phyloP scores from a whole-genome alignment of 352 stramenopile genomes.

The Globisporangium rhizosaccharum region DNA sequence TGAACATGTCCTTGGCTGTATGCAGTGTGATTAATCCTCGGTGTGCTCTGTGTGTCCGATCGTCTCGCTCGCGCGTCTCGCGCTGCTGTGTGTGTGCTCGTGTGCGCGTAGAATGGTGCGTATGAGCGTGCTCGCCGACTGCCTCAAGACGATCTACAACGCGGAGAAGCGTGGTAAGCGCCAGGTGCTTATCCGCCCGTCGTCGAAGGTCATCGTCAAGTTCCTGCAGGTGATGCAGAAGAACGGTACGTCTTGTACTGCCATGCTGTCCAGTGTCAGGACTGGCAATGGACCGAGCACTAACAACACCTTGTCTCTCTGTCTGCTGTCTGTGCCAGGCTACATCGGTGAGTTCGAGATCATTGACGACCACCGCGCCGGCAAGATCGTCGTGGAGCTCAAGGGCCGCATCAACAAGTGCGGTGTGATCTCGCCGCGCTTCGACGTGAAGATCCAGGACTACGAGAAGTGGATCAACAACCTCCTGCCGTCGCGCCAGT shows the following conservation, averaged over 20 bases:
- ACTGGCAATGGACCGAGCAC: too few species aligned
- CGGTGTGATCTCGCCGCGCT: slow-evolving; percentile 98
- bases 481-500: slow-evolving; percentile 97
- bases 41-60: slow-evolving; percentile 9
- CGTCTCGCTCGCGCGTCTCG: background rate
- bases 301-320: background rate
- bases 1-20: slow-evolving; percentile 57
- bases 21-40: slow-evolving; percentile 40
- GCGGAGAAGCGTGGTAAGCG: slow-evolving; percentile 99
- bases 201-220: slow-evolving; percentile 99
- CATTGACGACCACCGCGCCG: slow-evolving; percentile 98
- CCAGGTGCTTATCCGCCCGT: slow-evolving; percentile 98
- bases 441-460: slow-evolving; percentile 95
- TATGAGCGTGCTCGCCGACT: slow-evolving; percentile 99
- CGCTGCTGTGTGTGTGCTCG: slow-evolving; percentile 4
- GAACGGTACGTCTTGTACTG: slow-evolving; percentile 80
- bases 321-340: slow-evolving; percentile 37
- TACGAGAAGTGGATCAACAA: slow-evolving; percentile 99
- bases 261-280: too few species aligned
- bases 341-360: slow-evolving; percentile 99
- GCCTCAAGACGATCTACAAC: slow-evolving; percentile 99
- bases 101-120: slow-evolving; percentile 93
- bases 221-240: slow-evolving; percentile 99
- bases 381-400: slow-evolving; percentile 99
- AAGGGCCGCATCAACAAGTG: slow-evolving; percentile 99